Base-by-base conservation (phyloP, 2,329 filamentous ascomycete species). In the Lachnellula subtilissima region DNA sequence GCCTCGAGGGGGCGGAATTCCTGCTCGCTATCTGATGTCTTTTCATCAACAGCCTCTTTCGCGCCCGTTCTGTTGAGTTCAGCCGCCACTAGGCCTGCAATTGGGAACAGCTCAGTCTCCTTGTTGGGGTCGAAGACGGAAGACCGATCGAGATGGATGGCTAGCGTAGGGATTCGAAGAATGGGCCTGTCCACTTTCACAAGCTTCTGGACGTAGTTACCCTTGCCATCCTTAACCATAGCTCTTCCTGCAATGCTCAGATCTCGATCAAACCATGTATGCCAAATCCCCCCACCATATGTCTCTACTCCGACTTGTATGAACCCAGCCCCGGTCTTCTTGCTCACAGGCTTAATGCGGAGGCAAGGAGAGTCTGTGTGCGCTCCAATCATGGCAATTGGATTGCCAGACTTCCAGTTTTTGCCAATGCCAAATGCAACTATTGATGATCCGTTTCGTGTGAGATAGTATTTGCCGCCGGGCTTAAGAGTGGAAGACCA, bases 231-330 rank as follows among this genome's bases (percentile, higher is more conserved):
- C 65, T 82, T 85, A 54, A 94, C 89, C 78, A 97, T 86, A 14
- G 89, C 89, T 57, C 94, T 83, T 8, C 94, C 94, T 35, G 94
- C 94, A 53, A 97, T 85, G 65, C 89, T 88, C 60, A 99, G 77
- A 71, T 99, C 94, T 50, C 94, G 86, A 72, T 99, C 94, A 70
- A 99, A 99, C 94, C 88, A 99, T 48, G 90, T 96, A 74, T 97
- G 92, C 93, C 93, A 97, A 68, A 97, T 86, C 54, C 94, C 94
- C 59, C 94, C 94, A 52, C 94, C 94, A 69, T 99, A 99, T 1
- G 91, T 93, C 78, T 99, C 94, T 51, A 97, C 93, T 52, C 92
- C 94, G 55, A 99, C 86, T 74, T 99, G 94, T 61, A 97, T 75
- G 73, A 94, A 99, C 12, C 93, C 93, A 62, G 89, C 88, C 54